Evolutionary conservation across 2,329 filamentous ascomycete genomes (phyloP).

Genomic region (Pestalotiopsis sp.): DNA sequence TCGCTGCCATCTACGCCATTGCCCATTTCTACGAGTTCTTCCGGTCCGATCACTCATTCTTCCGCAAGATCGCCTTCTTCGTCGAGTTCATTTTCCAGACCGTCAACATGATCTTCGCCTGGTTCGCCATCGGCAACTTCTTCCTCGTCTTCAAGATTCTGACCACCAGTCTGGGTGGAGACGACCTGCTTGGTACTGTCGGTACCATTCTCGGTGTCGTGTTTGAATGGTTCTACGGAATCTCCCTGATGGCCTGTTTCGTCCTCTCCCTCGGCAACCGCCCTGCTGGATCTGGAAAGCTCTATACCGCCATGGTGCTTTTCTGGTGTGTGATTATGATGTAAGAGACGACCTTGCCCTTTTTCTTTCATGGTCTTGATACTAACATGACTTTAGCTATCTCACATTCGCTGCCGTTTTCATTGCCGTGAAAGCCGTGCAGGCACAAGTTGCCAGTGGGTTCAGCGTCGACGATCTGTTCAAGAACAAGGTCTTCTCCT

Average conservation of each 20-base stretch:
- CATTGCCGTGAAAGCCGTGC: slow-evolving; percentile 87
- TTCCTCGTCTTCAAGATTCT: slow-evolving; percentile 98
- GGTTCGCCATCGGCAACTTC: slow-evolving; percentile 99
- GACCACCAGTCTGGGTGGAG: slow-evolving; percentile 77
- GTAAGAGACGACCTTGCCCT: slow-evolving; percentile 49
- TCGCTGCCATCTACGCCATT: slow-evolving; percentile 93
- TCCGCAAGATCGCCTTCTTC: slow-evolving; percentile 88
- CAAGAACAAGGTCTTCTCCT: slow-evolving; percentile 87
- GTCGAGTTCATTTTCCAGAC: slow-evolving; percentile 95
- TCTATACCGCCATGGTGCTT: slow-evolving; percentile 97
- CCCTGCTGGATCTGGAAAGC: slow-evolving; percentile 88
- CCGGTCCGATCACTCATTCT: slow-evolving; percentile 84
- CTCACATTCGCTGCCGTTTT: slow-evolving; percentile 93
- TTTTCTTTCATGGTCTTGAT: not conserved
- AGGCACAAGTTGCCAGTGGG: slow-evolving; percentile 66
- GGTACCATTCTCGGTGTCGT: slow-evolving; percentile 84
- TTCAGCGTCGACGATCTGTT: slow-evolving; percentile 78
- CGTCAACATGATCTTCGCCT: slow-evolving; percentile 96
- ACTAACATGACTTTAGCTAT: slow-evolving; percentile 55
- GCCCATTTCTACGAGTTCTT: slow-evolving; percentile 96
- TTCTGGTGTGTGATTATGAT: slow-evolving; percentile 98
- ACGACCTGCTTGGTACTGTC: slow-evolving; percentile 70
- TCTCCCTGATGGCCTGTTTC: slow-evolving; percentile 90
- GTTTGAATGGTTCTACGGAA: slow-evolving; percentile 95
- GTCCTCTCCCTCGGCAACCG: slow-evolving; percentile 93